phyloP scores from a whole-genome alignment of 768 basidiomycete genomes.

The Boletellus sp. region DNA sequence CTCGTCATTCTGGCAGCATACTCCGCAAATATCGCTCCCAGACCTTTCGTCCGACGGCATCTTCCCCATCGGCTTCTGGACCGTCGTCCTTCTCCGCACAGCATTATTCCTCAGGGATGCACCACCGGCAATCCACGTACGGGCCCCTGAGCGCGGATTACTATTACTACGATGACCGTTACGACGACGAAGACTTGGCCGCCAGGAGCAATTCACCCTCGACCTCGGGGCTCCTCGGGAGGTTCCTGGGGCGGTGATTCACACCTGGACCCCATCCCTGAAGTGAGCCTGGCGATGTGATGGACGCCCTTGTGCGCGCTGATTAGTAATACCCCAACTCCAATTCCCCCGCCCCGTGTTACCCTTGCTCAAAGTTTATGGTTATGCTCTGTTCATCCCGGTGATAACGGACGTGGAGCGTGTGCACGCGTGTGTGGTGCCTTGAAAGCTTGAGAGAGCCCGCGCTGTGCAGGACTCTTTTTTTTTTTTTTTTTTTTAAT shows the following conservation, averaged over 20 bases:
- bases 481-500: too few relatives aligned
- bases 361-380: neutral
- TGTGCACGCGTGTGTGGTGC: too few relatives aligned
- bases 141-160: slow-evolving; percentile 5
- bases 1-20: slow-evolving; percentile 10
- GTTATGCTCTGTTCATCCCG: neutral
- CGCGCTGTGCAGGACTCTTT: too few relatives aligned
- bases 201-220: too few relatives aligned
- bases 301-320: too few relatives aligned
- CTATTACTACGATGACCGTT: slow-evolving; percentile 1
- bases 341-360: neutral
- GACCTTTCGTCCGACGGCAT: slow-evolving; percentile 9
- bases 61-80: slow-evolving; percentile 28
- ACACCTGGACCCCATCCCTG: too few relatives aligned
- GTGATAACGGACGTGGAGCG: neutral
- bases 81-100: slow-evolving; percentile 20
- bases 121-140: slow-evolving; percentile 19
- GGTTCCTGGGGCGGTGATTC: slow-evolving; percentile 19
- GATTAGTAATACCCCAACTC: neutral
- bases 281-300: too few relatives aligned
- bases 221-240: slow-evolving; percentile 20
- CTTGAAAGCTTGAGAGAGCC: neutral
- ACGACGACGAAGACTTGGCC: neutral
- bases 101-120: neutral
- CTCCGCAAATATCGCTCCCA: slow-evolving; percentile 21